phyloP scores from a whole-genome alignment of 192 early-diverging fungal genomes.

The Entomortierella lignicola region DNA sequence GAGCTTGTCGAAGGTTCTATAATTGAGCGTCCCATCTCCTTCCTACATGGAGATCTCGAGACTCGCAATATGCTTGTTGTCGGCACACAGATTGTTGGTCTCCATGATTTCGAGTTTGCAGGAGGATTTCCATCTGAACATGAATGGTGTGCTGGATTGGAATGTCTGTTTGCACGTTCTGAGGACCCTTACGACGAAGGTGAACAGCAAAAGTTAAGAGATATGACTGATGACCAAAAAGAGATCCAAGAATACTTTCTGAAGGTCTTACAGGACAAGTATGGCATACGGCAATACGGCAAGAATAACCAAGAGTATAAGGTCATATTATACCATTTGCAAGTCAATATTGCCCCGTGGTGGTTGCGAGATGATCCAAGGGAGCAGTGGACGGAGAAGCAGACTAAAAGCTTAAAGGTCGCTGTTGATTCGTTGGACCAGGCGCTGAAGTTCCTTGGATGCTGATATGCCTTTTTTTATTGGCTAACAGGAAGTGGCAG shows the following conservation, averaged over 20 bases:
- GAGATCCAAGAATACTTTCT: slow-evolving; percentile 38
- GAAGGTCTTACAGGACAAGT: slow-evolving; percentile 10
- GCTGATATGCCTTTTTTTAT: slow-evolving; percentile 4
- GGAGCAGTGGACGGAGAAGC: slow-evolving; percentile 34
- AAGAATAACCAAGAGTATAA: slow-evolving; percentile 37
- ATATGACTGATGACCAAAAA: slow-evolving; percentile 38
- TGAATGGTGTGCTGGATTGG: slow-evolving; percentile 50
- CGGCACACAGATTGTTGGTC: slow-evolving; percentile 25
- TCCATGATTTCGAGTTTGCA: slow-evolving; percentile 51
- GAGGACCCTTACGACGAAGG: slow-evolving; percentile 35
- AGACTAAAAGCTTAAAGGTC: slow-evolving; percentile 18
- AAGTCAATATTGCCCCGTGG: slow-evolving; percentile 45
- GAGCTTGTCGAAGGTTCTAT: not conserved
- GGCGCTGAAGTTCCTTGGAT: slow-evolving; percentile 33
- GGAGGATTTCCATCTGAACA: slow-evolving; percentile 44
- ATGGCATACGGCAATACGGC: slow-evolving; percentile 28
- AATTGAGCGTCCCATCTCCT: slow-evolving; percentile 11
- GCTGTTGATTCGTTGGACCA: slow-evolving; percentile 32
- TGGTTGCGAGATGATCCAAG: slow-evolving; percentile 27
- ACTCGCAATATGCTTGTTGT: slow-evolving; percentile 36
- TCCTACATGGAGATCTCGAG: slow-evolving; percentile 44
- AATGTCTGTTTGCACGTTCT: slow-evolving; percentile 34
- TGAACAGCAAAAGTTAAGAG: slow-evolving; percentile 27
- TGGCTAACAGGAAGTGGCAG: not conserved
- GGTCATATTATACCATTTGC: slow-evolving; percentile 35